Evolutionary conservation across 768 basidiomycete genomes (phyloP).

Genomic region (Lactarius quietus): DNA sequence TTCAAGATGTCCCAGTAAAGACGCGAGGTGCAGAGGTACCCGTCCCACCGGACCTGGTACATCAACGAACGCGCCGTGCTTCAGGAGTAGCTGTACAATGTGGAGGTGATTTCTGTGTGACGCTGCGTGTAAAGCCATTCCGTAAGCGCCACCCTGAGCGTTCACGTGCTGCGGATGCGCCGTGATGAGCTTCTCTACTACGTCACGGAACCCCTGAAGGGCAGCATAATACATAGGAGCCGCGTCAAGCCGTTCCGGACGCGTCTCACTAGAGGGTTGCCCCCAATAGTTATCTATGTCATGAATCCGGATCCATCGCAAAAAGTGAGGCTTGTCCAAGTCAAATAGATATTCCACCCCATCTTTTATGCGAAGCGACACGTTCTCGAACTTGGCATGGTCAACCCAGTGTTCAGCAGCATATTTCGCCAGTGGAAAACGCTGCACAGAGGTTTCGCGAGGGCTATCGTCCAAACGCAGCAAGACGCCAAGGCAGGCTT

Average conservation of each 20-base stretch:
- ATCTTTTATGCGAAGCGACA: neutral
- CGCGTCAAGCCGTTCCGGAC: too few relatives aligned
- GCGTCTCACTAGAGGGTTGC: too few relatives aligned
- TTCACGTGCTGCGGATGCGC: too few relatives aligned
- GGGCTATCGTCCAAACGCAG: neutral
- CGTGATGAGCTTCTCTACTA: too few relatives aligned
- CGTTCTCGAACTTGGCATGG: neutral
- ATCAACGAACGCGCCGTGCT: neutral
- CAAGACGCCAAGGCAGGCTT: neutral
- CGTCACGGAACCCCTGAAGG: too few relatives aligned
- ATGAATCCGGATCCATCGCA: neutral
- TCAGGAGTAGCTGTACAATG: neutral
- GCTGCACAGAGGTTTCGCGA: neutral
- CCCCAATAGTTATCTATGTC: too few relatives aligned
- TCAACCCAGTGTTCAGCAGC: neutral
- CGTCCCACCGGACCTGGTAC: too few relatives aligned
- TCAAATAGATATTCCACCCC: neutral
- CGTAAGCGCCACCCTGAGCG: neutral
- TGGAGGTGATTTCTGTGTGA: neutral
- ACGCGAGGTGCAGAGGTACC: too few relatives aligned
- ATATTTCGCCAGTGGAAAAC: neutral
- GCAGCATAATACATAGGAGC: too few relatives aligned
- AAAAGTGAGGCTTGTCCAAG: neutral
- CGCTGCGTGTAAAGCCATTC: neutral
- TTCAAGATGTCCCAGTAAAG: too few relatives aligned